Evolutionary conservation across 352 stramenopile genomes (phyloP).

Genomic region (Lagenidium sp.): DNA sequence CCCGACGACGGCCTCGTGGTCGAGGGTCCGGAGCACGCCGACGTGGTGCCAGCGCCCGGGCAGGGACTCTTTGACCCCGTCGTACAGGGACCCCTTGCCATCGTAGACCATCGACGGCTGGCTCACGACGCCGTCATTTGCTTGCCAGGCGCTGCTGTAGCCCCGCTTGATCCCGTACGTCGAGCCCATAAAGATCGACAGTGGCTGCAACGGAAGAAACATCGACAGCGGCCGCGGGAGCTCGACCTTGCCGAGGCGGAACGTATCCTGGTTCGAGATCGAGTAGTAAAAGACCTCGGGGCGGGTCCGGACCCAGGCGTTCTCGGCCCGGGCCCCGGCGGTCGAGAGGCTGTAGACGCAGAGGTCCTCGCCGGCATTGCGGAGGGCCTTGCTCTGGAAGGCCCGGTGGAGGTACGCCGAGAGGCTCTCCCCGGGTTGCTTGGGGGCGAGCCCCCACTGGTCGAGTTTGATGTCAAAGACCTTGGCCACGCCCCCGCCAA

Average conservation of each 20-base stretch:
- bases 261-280: conserved; percentile 19
- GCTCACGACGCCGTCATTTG: conserved; percentile 24
- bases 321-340: conserved; percentile 14
- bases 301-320: conserved; percentile 22
- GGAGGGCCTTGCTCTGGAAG: conserved; percentile 11
- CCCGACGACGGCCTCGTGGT: not conserved
- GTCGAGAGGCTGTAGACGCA: conserved; percentile 21
- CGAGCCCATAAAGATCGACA: conserved; percentile 15
- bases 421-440: conserved; percentile 8
- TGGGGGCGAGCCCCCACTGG: conserved; percentile 15
- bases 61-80: conserved; percentile 10
- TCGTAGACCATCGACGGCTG: conserved; percentile 13
- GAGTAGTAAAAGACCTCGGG: conserved; percentile 26
- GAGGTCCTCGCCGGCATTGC: conserved; percentile 13
- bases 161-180: conserved; percentile 12
- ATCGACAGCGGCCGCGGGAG: conserved; percentile 15
- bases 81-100: conserved; percentile 10
- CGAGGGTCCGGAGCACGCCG: not conserved
- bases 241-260: conserved; percentile 11
- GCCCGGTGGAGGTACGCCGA: conserved; percentile 18
- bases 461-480: conserved; percentile 23
- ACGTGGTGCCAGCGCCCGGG: conserved; percentile 8
- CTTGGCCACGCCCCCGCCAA: conserved; percentile 8
- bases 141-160: conserved; percentile 14
- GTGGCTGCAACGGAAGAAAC: conserved; percentile 10